phyloP scores from a whole-genome alignment of 345 rosid genomes.

The Hibiscus syriacus region DNA sequence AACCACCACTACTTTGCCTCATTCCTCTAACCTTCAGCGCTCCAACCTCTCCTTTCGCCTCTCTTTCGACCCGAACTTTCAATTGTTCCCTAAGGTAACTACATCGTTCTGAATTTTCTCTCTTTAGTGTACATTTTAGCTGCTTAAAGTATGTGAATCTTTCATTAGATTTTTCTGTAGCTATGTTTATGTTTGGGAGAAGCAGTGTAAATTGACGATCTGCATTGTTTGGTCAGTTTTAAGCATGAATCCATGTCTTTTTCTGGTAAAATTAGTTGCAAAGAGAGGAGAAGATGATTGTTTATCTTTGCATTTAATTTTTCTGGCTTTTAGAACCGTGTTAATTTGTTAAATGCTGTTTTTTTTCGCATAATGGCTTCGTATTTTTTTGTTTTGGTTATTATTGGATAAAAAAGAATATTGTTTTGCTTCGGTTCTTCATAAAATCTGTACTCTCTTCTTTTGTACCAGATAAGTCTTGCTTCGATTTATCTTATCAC shows the following conservation, averaged over 20 bases:
- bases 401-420: not conserved
- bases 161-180: not conserved
- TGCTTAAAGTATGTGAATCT: not conserved
- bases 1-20: too few relatives aligned
- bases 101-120: not conserved
- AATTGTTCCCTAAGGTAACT: conserved; percentile 42
- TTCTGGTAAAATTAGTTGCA: not conserved
- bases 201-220: not conserved
- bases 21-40: too few relatives aligned
- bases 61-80: conserved; percentile 36
- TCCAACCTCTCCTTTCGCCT: too few relatives aligned
- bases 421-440: too few relatives aligned
- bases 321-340: not conserved
- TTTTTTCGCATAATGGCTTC: not conserved
- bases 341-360: not conserved
- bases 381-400: not conserved
- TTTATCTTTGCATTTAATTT: not conserved
- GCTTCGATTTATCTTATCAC: too few relatives aligned
- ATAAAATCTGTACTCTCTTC: too few relatives aligned
- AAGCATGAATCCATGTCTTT: not conserved
- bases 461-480: too few relatives aligned
- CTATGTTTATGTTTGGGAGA: not conserved
- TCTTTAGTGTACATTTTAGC: not conserved
- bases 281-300: too few relatives aligned
- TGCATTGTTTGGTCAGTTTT: not conserved